Conservation (phyloP, 2,329 filamentous ascomycete species). For the Microsporum canis region DNA sequence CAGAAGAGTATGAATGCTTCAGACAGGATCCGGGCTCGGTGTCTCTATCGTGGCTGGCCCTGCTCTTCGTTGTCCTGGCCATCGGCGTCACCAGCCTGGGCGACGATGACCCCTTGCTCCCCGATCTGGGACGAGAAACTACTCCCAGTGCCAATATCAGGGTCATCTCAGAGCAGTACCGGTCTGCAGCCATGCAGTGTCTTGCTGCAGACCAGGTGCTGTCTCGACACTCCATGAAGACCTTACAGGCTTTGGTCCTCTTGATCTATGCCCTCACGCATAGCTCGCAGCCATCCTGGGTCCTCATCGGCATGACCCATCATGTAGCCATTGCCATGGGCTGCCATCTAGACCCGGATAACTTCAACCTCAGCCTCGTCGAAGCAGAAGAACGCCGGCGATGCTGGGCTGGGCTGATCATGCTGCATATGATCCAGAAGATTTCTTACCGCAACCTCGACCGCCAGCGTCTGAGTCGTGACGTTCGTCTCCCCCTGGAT, state of each 20-base stretch:
- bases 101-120: slow-evolving; percentile 26
- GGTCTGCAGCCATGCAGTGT: slow-evolving; percentile 28
- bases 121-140: slow-evolving; percentile 28
- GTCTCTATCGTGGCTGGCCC: slow-evolving; percentile 29
- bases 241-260: slow-evolving; percentile 31
- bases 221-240: slow-evolving; percentile 30
- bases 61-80: slow-evolving; percentile 30
- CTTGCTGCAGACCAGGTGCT: slow-evolving; percentile 31
- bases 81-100: slow-evolving; percentile 30
- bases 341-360: slow-evolving; percentile 32
- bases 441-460: slow-evolving; percentile 27
- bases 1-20: slow-evolving; percentile 30
- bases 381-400: slow-evolving; percentile 31
- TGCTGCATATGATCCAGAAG: slow-evolving; percentile 32
- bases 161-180: slow-evolving; percentile 28
- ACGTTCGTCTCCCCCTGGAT: slow-evolving; percentile 26
- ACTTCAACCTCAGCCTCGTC: slow-evolving; percentile 25
- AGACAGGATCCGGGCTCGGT: slow-evolving; percentile 26
- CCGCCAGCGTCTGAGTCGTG: slow-evolving; percentile 19
- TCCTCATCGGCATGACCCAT: slow-evolving; percentile 30
- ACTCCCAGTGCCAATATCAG: slow-evolving; percentile 29
- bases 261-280: slow-evolving; percentile 31
- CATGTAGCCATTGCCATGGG: slow-evolving; percentile 34
- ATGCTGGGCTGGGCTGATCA: slow-evolving; percentile 31
- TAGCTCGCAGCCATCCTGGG: slow-evolving; percentile 28